Conservation (phyloP, 2,329 filamentous ascomycete species). For the Curvularia sp. region DNA sequence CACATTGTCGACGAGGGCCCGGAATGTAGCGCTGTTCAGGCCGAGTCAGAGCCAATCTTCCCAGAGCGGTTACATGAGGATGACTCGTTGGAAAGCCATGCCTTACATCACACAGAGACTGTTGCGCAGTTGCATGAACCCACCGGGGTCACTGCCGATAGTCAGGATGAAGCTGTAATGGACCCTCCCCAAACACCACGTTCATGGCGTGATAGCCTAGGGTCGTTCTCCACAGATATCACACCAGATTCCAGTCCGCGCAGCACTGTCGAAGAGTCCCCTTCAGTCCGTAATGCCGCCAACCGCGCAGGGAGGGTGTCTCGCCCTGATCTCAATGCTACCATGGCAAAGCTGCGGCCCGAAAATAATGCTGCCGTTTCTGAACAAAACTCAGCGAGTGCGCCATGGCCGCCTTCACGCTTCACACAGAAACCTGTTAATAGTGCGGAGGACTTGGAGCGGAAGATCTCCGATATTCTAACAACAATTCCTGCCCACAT, state of each 20-base stretch:
- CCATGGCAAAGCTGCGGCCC: slow-evolving; percentile 51
- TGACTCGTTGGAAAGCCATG: slow-evolving; percentile 5
- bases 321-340: slow-evolving; percentile 53
- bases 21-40: slow-evolving; percentile 7
- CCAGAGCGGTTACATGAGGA: slow-evolving; percentile 10
- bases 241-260: slow-evolving; percentile 45
- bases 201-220: slow-evolving; percentile 40
- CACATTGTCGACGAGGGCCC: slow-evolving; percentile 31
- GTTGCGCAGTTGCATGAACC: slow-evolving; percentile 27
- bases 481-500: slow-evolving; percentile 81
- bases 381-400: slow-evolving; percentile 22
- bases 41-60: slow-evolving; percentile 10
- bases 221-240: slow-evolving; percentile 40
- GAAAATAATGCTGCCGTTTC: slow-evolving; percentile 50
- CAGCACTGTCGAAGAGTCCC: slow-evolving; percentile 45
- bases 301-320: slow-evolving; percentile 38
- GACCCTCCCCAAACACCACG: slow-evolving; percentile 42
- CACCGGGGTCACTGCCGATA: slow-evolving; percentile 30
- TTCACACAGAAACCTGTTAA: slow-evolving; percentile 39
- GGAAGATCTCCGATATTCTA: slow-evolving; percentile 80
- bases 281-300: slow-evolving; percentile 42
- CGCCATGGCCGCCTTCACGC: slow-evolving; percentile 47
- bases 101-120: slow-evolving; percentile 11
- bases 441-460: slow-evolving; percentile 69
- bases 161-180: slow-evolving; percentile 15